Conservation (phyloP, 176 grass and related monocot species). For the Raddia guianensis region DNA sequence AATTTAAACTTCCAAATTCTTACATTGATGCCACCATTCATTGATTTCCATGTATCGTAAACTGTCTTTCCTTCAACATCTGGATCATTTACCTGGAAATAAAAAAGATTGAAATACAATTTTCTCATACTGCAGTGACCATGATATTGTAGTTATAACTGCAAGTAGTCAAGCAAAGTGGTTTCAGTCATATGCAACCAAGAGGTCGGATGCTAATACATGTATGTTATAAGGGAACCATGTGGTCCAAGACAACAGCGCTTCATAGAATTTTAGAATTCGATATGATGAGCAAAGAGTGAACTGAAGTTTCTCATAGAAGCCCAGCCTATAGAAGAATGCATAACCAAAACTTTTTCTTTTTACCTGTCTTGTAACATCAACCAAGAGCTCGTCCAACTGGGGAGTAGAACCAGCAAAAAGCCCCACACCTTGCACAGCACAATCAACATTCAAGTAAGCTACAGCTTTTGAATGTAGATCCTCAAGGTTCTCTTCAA, state of each 20-base stretch:
- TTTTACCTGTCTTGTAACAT: constrained; percentile 79
- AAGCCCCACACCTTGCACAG: constrained; percentile 89
- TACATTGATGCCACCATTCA: constrained; percentile 64
- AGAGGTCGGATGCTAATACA: constrained; percentile 11
- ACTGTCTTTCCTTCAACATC: constrained; percentile 69
- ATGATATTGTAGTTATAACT: constrained; percentile 2
- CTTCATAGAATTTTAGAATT: neutral
- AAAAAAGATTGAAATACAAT: constrained; percentile 8
- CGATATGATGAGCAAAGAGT: constrained; percentile 21
- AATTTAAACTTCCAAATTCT: constrained; percentile 37
- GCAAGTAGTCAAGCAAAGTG: neutral
- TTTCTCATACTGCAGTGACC: neutral
- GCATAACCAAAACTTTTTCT: constrained; percentile 5
- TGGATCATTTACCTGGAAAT: constrained; percentile 83
- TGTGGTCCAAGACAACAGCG: neutral
- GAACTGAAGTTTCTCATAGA: neutral
- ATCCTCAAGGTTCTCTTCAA: constrained; percentile 88
- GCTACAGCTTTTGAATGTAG: constrained; percentile 93
- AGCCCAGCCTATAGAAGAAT: constrained; percentile 33
- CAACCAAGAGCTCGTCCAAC: constrained; percentile 76
- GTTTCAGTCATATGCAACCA: constrained; percentile 15
- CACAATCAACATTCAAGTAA: constrained; percentile 98
- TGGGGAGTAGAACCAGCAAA: constrained; percentile 82
- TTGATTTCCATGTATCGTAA: constrained; percentile 74
- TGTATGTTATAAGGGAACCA: neutral